These are phyloP conservation scores for Cyclotella choctawhatcheeana DNA, from an alignment of 108 stramenopile genomes.

Conservation along the genomic window DNA sequence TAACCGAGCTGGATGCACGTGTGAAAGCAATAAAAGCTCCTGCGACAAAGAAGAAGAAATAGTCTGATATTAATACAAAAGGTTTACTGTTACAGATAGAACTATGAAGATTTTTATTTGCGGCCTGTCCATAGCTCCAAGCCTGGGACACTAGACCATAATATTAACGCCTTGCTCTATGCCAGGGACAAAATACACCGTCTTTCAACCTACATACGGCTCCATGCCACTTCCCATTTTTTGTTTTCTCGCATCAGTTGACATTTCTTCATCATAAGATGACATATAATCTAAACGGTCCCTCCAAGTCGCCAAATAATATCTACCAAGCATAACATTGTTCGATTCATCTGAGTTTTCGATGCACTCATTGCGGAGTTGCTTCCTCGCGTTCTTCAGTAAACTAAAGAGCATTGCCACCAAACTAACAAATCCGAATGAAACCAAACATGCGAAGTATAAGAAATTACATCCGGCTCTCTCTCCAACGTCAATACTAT, in stretches of 20 bases:
- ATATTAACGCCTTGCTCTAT: too few relatives aligned
- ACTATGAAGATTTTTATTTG: too few relatives aligned
- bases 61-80: too few relatives aligned
- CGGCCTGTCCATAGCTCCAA: too few relatives aligned
- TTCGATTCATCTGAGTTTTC: not conserved
- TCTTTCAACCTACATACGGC: too few relatives aligned
- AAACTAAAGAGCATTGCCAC: not conserved
- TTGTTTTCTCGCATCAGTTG: not conserved
- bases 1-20: constrained; percentile 60
- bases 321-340: not conserved
- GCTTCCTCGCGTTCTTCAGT: not conserved
- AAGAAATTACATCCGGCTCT: not conserved
- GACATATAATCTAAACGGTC: not conserved
- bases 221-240: too few relatives aligned
- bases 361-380: not conserved
- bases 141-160: too few relatives aligned
- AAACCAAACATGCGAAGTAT: not conserved
- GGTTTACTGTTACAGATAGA: too few relatives aligned
- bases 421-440: not conserved
- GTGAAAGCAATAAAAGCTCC: constrained; percentile 54
- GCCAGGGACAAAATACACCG: too few relatives aligned
- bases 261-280: not conserved
- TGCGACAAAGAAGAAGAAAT: constrained; percentile 47
- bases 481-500: not conserved
- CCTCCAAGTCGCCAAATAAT: not conserved